Evolutionary conservation across 2,329 filamentous ascomycete species (phyloP), one percentile per base, ranked within the genome.

Genomic region (Tothia fuscella): DNA sequence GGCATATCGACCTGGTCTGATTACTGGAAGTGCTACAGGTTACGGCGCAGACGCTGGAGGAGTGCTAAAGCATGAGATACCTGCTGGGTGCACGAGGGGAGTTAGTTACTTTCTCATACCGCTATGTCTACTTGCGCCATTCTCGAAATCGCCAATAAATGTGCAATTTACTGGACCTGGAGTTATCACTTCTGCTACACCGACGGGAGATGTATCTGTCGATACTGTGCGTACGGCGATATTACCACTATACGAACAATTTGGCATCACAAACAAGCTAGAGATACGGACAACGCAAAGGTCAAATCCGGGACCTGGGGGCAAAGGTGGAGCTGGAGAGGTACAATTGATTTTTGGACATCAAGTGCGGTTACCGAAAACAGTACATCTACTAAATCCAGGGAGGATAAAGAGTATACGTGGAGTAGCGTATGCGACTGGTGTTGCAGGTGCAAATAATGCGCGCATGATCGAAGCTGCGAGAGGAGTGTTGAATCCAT

Each of bases 341-440:
- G 89, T 98, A n/a, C 88, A 95, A 62, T 66, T 98, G 45, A 73
- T 88, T 6, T 96, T 96, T 56, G 87, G 84, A 16, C 88, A 89
- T 59, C 91, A 98, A 63, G 82, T 98, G 10, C 78, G 89, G 28
- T 67, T 96, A 39, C 91, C 91, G 9, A 94, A 93, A 67, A 98
- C 91, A 28, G 67, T 98, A 57, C 91, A 98, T 61, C 64, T 95
- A 42, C 72, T 93, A 51, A 82, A 76, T 48, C 78, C 88, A 0
- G 91, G 91, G 6, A 72, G 84, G 43, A 81, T 98, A 53, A 89
- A 87, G 71, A 78, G 79, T 51, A 82, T 98, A 50, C 74, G 89
- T 43, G 91, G 91, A 45, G 91, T 98, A 32, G 88, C 91, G 36
- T 98, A 96, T 62, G 82, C 83, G 42, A 87, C 85, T 1, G 91